phyloP scores from a whole-genome alignment of 2,329 filamentous ascomycete genomes.

The Aureobasidium sp. region DNA sequence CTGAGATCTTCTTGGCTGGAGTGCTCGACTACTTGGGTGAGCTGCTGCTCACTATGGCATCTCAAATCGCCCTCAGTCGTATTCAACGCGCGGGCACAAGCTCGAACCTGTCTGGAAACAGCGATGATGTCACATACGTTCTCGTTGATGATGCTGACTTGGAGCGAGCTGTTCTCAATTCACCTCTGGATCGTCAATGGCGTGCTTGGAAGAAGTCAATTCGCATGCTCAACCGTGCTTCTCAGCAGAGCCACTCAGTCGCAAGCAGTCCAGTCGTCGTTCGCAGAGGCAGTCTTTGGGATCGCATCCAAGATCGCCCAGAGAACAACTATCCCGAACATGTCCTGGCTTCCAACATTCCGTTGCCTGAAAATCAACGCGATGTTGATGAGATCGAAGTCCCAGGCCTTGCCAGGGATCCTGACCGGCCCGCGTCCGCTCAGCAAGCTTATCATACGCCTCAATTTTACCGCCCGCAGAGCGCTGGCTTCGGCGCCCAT shows the following conservation, averaged over 20 bases:
- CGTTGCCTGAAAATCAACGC: slow-evolving; percentile 59
- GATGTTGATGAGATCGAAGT: slow-evolving; percentile 78
- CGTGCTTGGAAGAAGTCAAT: slow-evolving; percentile 88
- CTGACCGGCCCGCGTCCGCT: slow-evolving; percentile 37
- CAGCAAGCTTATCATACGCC: slow-evolving; percentile 31
- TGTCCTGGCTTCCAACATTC: slow-evolving; percentile 51
- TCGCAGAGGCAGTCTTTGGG: slow-evolving; percentile 7
- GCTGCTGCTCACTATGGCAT: slow-evolving; percentile 78
- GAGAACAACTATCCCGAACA: slow-evolving; percentile 35
- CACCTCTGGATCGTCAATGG: slow-evolving; percentile 84
- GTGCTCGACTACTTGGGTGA: slow-evolving; percentile 93
- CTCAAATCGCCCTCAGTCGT: slow-evolving; percentile 72
- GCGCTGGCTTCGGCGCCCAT: neutral
- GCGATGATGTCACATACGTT: slow-evolving; percentile 37
- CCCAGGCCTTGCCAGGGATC: slow-evolving; percentile 61
- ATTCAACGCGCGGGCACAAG: slow-evolving; percentile 31
- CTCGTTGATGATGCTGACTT: slow-evolving; percentile 88
- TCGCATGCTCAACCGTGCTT: slow-evolving; percentile 33
- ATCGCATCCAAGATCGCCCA: slow-evolving; percentile 22
- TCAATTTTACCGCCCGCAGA: neutral
- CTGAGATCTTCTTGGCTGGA: slow-evolving; percentile 92
- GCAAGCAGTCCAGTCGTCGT: slow-evolving; percentile 3
- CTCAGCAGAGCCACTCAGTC: neutral
- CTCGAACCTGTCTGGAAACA: neutral
- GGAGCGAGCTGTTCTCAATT: slow-evolving; percentile 84